phyloP scores from a whole-genome alignment of 2,329 filamentous ascomycete species.

The Botrytis hyacinthi region DNA sequence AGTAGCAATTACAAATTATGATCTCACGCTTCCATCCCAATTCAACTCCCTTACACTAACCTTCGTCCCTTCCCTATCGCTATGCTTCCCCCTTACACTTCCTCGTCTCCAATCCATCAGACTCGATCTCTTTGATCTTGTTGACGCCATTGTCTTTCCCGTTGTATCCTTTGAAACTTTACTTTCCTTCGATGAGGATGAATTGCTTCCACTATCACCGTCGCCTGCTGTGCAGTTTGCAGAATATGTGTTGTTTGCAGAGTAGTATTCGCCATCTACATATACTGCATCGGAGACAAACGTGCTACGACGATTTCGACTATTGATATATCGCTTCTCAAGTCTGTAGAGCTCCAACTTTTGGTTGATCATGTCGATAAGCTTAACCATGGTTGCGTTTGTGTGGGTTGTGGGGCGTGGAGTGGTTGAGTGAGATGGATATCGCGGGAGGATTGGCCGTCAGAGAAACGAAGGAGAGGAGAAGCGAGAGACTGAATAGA shows the following conservation, averaged over 20 bases:
- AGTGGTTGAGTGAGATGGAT: background rate
- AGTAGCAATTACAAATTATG: background rate
- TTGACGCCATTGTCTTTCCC: constrained; percentile 16
- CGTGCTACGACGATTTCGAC: constrained; percentile 80
- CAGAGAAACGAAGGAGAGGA: constrained; percentile 1
- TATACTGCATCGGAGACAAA: constrained; percentile 89
- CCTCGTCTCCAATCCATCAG: constrained; percentile 20
- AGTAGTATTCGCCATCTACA: constrained; percentile 83
- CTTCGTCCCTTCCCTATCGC: constrained; percentile 7
- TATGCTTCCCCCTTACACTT: constrained; percentile 11
- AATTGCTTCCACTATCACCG: constrained; percentile 15
- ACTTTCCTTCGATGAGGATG: constrained; percentile 9
- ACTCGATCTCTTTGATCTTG: constrained; percentile 18
- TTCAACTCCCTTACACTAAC: constrained; percentile 18
- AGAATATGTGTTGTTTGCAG: constrained; percentile 10
- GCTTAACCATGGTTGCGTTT: constrained; percentile 38
- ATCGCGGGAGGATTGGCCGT: constrained; percentile 1
- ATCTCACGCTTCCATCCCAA: constrained; percentile 21
- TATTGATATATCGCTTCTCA: constrained; percentile 90
- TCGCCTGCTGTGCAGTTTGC: constrained; percentile 20
- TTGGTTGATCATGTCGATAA: constrained; percentile 60
- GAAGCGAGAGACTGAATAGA: background rate
- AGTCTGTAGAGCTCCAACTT: constrained; percentile 90
- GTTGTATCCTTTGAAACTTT: constrained; percentile 16
- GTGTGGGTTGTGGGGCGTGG: constrained; percentile 7